phyloP scores from a whole-genome alignment of 345 rosid species.

The Acer campestre region DNA sequence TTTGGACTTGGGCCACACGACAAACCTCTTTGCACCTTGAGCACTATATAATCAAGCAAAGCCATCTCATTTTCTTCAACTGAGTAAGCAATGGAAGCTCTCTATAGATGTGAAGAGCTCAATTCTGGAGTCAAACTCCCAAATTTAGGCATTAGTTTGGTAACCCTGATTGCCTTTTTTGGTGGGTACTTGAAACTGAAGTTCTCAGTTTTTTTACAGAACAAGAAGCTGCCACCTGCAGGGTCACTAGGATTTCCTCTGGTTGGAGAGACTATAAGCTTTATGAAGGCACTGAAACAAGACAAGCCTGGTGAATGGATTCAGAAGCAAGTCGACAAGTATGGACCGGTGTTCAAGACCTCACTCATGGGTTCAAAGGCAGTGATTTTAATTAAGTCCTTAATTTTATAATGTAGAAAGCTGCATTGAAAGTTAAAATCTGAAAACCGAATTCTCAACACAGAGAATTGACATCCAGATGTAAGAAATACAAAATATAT shows the following conservation, averaged over 20 bases:
- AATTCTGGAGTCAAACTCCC: constrained; percentile 4
- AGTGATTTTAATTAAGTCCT: too few relatives aligned
- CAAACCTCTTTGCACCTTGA: neutral
- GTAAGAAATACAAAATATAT: too few relatives aligned
- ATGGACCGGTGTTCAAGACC: constrained; percentile 36
- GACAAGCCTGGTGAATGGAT: constrained; percentile 27
- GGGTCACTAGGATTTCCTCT: constrained; percentile 31
- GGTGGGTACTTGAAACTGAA: constrained; percentile 7
- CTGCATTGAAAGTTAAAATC: too few relatives aligned
- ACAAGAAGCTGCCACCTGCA: constrained; percentile 26
- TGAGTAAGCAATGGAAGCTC: neutral
- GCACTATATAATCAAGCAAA: neutral
- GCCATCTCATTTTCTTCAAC: neutral
- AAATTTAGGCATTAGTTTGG: neutral
- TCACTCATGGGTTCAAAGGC: constrained; percentile 23
- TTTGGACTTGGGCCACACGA: too few relatives aligned
- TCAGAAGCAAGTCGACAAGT: constrained; percentile 12
- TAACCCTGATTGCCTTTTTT: neutral
- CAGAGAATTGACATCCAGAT: too few relatives aligned
- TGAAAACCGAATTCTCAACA: too few relatives aligned
- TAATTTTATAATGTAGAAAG: too few relatives aligned
- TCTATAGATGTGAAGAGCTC: neutral
- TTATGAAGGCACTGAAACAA: constrained; percentile 20
- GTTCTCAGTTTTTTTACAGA: neutral
- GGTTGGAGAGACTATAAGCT: constrained; percentile 34